phyloP scores from a whole-genome alignment of 768 basidiomycete genomes.

The Saitozyma sp. region DNA sequence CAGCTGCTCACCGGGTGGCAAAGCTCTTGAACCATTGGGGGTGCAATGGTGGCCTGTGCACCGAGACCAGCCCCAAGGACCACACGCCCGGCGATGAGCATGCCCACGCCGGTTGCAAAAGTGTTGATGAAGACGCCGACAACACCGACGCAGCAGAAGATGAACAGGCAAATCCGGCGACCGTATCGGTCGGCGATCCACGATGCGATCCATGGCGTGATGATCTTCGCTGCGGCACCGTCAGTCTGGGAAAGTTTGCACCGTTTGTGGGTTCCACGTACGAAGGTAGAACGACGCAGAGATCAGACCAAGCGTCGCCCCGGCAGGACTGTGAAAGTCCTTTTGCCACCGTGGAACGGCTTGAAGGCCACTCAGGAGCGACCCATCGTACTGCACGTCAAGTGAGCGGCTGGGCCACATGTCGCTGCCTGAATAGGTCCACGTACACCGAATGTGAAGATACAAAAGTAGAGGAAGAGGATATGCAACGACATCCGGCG shows the following conservation, averaged over 20 bases:
- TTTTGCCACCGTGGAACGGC: conserved; percentile 6
- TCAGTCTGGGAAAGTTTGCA: background rate
- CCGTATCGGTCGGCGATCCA: conserved; percentile 14
- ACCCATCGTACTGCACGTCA: conserved; percentile 15
- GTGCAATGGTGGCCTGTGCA: conserved; percentile 57
- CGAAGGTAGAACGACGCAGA: conserved; percentile 25
- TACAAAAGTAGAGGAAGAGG: conserved; percentile 12
- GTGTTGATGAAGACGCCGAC: conserved; percentile 17
- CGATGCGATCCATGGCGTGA: conserved; percentile 2
- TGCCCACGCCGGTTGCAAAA: conserved; percentile 19
- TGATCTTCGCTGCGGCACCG: conserved; percentile 9
- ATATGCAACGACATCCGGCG: conserved; percentile 12
- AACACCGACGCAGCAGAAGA: conserved; percentile 10
- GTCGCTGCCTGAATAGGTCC: background rate
- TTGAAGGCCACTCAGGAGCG: conserved; percentile 4
- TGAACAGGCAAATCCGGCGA: conserved; percentile 3
- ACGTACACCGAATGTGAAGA: conserved; percentile 17
- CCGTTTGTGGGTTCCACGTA: conserved; percentile 5
- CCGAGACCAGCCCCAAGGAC: conserved; percentile 56
- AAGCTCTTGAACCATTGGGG: conserved; percentile 54
- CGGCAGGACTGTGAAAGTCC: conserved; percentile 30
- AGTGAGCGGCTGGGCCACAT: background rate
- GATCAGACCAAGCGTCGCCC: conserved; percentile 31
- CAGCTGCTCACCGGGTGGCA: too few relatives aligned
- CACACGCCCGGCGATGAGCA: conserved; percentile 32